phyloP scores from a whole-genome alignment of 306 rosid species.

The Quercus robur region DNA sequence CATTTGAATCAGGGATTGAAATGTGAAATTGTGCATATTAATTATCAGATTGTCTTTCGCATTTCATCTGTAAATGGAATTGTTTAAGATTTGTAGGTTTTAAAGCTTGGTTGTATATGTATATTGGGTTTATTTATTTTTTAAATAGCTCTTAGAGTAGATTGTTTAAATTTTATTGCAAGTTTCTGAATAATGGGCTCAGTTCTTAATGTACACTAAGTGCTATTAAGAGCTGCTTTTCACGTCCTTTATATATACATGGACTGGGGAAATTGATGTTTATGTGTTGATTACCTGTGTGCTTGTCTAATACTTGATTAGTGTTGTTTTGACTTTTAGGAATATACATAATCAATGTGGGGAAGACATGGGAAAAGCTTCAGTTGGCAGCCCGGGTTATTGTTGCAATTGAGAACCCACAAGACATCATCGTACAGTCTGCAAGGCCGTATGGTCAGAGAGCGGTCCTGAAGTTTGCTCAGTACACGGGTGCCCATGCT shows the following conservation, averaged over 20 bases:
- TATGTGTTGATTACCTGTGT: background rate
- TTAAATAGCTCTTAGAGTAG: background rate
- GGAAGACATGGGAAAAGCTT: conserved; percentile 80
- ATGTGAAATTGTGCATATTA: background rate
- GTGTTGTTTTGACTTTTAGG: conserved; percentile 32
- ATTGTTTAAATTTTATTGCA: background rate
- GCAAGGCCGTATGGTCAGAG: conserved; percentile 90
- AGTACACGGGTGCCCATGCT: conserved; percentile 76
- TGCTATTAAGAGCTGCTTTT: background rate
- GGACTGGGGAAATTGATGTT: background rate
- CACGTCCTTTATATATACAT: background rate
- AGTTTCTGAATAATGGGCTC: background rate
- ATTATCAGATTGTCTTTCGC: background rate
- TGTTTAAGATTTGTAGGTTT: background rate
- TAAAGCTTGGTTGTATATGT: background rate
- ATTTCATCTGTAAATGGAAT: background rate
- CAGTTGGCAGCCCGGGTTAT: conserved; percentile 84
- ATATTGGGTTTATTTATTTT: background rate
- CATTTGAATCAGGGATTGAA: background rate
- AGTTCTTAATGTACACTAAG: background rate
- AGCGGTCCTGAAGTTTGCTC: conserved; percentile 77
- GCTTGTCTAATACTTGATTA: background rate
- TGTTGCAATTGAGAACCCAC: conserved; percentile 79
- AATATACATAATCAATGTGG: conserved; percentile 76
- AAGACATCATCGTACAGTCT: conserved; percentile 75